These are phyloP conservation scores for Alternaria sp. DNA, from an alignment of 2,329 filamentous ascomycete species.

Conservation along the genomic window DNA sequence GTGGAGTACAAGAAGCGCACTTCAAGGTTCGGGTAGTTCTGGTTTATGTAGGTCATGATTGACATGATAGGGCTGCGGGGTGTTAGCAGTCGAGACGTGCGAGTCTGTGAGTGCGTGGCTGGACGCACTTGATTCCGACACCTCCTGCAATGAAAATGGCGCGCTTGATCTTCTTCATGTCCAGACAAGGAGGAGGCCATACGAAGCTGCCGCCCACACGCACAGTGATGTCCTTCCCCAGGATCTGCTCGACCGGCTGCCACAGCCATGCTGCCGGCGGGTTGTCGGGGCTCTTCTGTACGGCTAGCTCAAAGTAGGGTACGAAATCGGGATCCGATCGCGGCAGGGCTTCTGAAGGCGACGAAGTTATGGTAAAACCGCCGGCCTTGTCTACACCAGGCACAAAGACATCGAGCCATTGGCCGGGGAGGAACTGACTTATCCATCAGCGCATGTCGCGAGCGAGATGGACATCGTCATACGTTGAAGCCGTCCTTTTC, in stretches of 20 bases:
- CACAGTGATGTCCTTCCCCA: conserved; percentile 68
- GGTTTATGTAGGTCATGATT: conserved; percentile 70
- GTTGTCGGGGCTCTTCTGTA: conserved; percentile 75
- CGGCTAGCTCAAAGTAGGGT: conserved; percentile 76
- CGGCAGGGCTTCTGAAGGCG: conserved; percentile 65
- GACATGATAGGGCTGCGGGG: conserved; percentile 71
- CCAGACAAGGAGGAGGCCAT: conserved; percentile 70
- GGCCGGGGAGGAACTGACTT: conserved; percentile 74
- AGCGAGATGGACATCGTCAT: conserved; percentile 40
- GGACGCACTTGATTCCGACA: conserved; percentile 76
- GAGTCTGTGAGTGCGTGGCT: background rate
- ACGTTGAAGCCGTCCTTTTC: conserved; percentile 61
- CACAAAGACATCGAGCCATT: conserved; percentile 87
- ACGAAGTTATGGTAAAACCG: conserved; percentile 87
- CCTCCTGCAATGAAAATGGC: conserved; percentile 82
- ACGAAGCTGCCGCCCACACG: conserved; percentile 83
- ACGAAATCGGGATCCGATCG: conserved; percentile 31
- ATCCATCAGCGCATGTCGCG: conserved; percentile 42
- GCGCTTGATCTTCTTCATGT: conserved; percentile 59
- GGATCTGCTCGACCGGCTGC: conserved; percentile 62
- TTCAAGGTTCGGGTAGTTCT: conserved; percentile 51
- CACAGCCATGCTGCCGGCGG: conserved; percentile 81
- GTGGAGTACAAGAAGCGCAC: conserved; percentile 72
- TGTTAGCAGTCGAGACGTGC: conserved; percentile 21
- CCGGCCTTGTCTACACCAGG: conserved; percentile 74